Conservation (phyloP, 129 eudicot genomes). For the Saposhnikovia divaricata region DNA sequence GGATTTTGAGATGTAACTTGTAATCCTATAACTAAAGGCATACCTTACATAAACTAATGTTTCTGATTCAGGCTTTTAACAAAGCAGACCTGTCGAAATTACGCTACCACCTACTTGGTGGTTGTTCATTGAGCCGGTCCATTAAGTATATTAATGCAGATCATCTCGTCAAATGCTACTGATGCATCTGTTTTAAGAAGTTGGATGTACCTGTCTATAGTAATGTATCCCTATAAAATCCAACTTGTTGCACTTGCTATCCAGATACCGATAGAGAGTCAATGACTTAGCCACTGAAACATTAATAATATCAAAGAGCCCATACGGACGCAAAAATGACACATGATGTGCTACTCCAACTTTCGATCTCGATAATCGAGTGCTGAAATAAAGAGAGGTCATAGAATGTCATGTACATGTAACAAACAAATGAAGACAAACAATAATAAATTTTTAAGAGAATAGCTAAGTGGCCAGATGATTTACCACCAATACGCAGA, state of each 20-base stretch:
- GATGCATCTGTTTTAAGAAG: background rate
- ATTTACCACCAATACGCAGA: background rate
- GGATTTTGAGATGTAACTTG: background rate
- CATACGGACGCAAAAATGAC: conserved; percentile 94
- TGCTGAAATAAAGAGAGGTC: conserved; percentile 22
- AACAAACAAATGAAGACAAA: background rate
- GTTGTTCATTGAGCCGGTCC: too few species aligned
- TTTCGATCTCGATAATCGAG: conserved; percentile 38
- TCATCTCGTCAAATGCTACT: background rate
- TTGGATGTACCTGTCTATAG: conserved; percentile 30
- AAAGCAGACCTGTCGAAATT: too few species aligned
- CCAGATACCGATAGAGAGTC: conserved; percentile 65
- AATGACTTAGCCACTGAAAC: conserved; percentile 67
- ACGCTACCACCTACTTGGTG: too few species aligned
- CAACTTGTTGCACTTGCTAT: conserved; percentile 62
- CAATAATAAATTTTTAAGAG: too few species aligned
- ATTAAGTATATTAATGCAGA: too few species aligned
- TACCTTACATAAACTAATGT: too few species aligned
- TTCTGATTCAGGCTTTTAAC: too few species aligned
- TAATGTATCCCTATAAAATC: conserved; percentile 87
- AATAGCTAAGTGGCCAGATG: background rate
- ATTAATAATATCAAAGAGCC: conserved; percentile 79
- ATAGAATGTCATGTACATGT: background rate
- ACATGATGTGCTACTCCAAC: conserved; percentile 95
- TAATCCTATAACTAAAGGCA: background rate